Base-by-base conservation (phyloP, 495 filamentous ascomycete species). In the Xylaria cubensis region DNA sequence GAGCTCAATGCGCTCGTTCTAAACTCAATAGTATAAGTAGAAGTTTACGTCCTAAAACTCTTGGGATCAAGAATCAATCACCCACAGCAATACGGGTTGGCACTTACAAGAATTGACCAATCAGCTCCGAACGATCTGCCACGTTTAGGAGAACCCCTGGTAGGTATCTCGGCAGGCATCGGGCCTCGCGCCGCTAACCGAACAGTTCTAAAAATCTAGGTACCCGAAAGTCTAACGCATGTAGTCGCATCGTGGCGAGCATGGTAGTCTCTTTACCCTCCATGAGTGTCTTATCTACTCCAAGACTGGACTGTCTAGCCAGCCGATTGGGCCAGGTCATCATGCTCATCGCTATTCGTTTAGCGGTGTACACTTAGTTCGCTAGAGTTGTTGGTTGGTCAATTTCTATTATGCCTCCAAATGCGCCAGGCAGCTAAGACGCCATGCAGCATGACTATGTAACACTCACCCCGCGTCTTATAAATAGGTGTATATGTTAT, bases 131-230 rank as follows among this genome's bases (percentile, higher is more conserved):
- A 13, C 36, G 3, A 56, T 67, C 34, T 15, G 10, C 15, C 65
- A 67, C 65, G 65, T 67, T 67, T 56, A 44, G 19, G 13, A 6
- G 15, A 6, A 8, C 9, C 46, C 46, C 46, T 50, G 8, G 17
- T 26, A 17, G 13, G 21, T 17, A 53, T 66, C 29, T 32, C 64
- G 64, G 62, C 46, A 29, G 46, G 44, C 64, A 53, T 64, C 15
- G 13, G 13, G 13, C 44, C 63, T 24, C 12, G 58, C 32, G 29
- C 32, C 56, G 32, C 56, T 19, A 58, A 59, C 29, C 26, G 29
- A 32, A 64, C 13, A 26, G 21, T 64, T 64, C 39, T 26, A 64
- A 24, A 65, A 64, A 24, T 32, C 58, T 19, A 41, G n/a, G 39
- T 42, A 42, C 39, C 39, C 39, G 39, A 13, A 42, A 46, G 13